A percentile compares a stretch with the other conserved stretches of the same genome.
Conservation (phyloP, 2,329 filamentous ascomycete genomes). For the Diaporthe longicolla region DNA sequence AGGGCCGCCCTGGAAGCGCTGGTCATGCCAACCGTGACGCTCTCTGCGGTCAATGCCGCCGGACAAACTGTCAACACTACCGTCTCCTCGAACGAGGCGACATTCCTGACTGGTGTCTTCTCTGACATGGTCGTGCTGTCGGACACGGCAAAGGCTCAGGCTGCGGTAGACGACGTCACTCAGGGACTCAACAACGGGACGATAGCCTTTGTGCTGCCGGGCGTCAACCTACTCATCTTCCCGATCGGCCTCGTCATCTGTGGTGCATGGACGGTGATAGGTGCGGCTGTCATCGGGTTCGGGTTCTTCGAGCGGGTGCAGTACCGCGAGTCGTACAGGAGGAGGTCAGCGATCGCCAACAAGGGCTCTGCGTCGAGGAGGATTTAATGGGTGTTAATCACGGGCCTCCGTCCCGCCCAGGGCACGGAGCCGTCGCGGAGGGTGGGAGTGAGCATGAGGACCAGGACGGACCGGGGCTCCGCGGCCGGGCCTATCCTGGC, state of each 20-base stretch:
- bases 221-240: constrained; percentile 77
- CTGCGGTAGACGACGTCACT: constrained; percentile 64
- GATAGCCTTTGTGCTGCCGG: constrained; percentile 78
- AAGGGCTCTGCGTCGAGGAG: constrained; percentile 51
- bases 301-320: constrained; percentile 77
- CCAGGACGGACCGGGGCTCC: too few relatives aligned
- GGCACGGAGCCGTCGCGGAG: not conserved
- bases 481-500: not conserved
- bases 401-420: not conserved
- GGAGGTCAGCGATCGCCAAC: constrained; percentile 60
- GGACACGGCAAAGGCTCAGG: constrained; percentile 61
- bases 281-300: constrained; percentile 69
- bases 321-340: constrained; percentile 75
- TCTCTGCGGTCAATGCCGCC: constrained; percentile 68
- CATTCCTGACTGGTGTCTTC: constrained; percentile 80
- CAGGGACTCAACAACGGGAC: constrained; percentile 63
- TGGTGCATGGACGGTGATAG: constrained; percentile 71
- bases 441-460: not conserved
- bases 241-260: constrained; percentile 79
- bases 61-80: constrained; percentile 71
- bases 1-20: constrained; percentile 73
- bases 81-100: constrained; percentile 78
- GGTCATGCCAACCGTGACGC: constrained; percentile 77
- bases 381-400: constrained; percentile 47
- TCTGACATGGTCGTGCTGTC: constrained; percentile 69